Conservation (phyloP, 179 eudicot genomes). For the Actinidia polygama region DNA sequence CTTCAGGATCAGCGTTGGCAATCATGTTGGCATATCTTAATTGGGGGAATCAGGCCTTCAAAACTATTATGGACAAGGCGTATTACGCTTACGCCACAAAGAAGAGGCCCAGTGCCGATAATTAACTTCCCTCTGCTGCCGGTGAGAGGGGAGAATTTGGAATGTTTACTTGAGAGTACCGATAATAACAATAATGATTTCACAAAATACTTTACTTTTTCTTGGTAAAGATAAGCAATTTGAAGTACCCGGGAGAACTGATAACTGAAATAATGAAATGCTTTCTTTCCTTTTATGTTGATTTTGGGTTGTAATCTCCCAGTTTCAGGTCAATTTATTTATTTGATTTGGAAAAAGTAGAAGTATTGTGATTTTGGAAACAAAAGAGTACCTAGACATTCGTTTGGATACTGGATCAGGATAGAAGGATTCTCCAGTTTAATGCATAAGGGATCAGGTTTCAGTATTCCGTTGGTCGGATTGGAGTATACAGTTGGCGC, state of each 20-base stretch:
- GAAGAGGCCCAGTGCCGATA: conserved; percentile 58
- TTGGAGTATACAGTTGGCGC: too few species aligned
- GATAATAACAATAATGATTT: too few species aligned
- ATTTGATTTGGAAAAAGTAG: neutral
- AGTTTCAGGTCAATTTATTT: neutral
- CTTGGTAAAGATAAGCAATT: neutral
- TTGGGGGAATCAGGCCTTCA: conserved; percentile 76
- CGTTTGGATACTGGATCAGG: too few species aligned
- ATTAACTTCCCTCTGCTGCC: conserved; percentile 23
- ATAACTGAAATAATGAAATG: conserved; percentile 17
- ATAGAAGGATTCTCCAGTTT: too few species aligned
- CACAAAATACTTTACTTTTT: neutral
- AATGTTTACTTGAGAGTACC: neutral
- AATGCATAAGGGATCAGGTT: too few species aligned
- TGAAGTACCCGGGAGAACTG: neutral
- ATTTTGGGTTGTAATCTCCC: neutral
- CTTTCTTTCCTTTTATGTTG: neutral
- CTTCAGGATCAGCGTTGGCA: conserved; percentile 90
- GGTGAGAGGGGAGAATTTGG: neutral
- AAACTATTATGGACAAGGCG: conserved; percentile 81
- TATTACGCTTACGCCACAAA: conserved; percentile 85
- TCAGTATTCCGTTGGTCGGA: too few species aligned
- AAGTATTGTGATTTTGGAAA: neutral
- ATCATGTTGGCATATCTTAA: conserved; percentile 73
- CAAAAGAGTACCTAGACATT: too few species aligned